Conservation (phyloP, 345 rosid species). For the Sonneratia caseolaris region DNA sequence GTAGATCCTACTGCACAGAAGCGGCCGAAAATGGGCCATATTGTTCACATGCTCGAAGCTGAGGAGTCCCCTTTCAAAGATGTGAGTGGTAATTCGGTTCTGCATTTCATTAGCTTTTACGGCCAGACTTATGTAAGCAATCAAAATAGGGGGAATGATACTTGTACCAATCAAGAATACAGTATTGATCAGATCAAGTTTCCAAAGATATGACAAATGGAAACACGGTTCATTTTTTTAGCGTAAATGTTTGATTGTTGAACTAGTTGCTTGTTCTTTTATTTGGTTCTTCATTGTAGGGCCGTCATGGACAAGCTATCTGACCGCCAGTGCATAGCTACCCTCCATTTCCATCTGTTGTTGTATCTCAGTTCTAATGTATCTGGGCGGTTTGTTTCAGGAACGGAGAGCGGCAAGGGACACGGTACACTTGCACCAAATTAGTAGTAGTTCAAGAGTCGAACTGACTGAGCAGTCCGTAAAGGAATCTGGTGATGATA, state of each 20-base stretch:
- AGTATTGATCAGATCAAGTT: neutral
- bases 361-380: neutral
- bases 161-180: neutral
- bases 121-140: neutral
- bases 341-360: neutral
- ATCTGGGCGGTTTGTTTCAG: constrained; percentile 1
- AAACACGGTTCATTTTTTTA: neutral
- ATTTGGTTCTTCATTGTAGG: neutral
- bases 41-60: constrained; percentile 89
- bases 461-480: constrained; percentile 14
- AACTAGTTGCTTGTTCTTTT: neutral
- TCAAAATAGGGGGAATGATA: neutral
- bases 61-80: constrained; percentile 64
- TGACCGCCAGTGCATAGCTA: neutral
- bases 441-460: constrained; percentile 8
- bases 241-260: neutral
- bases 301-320: neutral
- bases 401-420: constrained; percentile 28
- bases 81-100: constrained; percentile 22
- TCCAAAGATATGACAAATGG: neutral
- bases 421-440: constrained; percentile 9
- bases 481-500: constrained; percentile 7
- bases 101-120: neutral
- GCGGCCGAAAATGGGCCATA: constrained; percentile 53
- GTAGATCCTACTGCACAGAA: constrained; percentile 66